These are phyloP conservation scores for Fusarium verrucosum DNA, from an alignment of 2,329 filamentous ascomycete genomes.

Conservation along the genomic window DNA sequence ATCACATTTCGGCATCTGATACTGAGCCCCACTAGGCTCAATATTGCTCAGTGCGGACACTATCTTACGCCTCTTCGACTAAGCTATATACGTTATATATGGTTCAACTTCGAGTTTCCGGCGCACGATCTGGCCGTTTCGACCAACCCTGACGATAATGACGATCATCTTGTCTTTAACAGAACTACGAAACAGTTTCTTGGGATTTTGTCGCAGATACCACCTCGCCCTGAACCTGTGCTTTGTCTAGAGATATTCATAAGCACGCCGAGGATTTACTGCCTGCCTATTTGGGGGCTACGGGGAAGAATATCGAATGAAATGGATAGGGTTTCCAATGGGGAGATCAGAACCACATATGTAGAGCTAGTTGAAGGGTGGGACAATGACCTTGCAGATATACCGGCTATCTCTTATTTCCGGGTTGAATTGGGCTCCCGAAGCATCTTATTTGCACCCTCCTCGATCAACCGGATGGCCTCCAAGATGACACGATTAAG, in stretches of 20 bases:
- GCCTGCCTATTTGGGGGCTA: not conserved
- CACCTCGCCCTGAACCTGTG: not conserved
- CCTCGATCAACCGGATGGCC: not conserved
- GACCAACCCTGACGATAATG: not conserved
- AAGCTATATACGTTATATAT: slow-evolving; percentile 2
- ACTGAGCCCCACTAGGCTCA: not conserved
- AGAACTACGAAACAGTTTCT: not conserved
- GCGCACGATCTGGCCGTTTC: slow-evolving; percentile 3
- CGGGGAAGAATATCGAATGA: not conserved
- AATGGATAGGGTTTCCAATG: not conserved
- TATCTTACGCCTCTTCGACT: not conserved
- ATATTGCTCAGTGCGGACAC: not conserved
- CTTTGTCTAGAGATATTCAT: slow-evolving; percentile 4
- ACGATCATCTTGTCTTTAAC: slow-evolving; percentile 1
- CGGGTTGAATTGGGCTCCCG: slow-evolving; percentile 1
- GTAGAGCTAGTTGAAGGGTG: not conserved
- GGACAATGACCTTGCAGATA: not conserved
- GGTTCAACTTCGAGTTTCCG: slow-evolving; percentile 13
- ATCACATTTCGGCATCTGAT: slow-evolving; percentile 4
- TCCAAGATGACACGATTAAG: slow-evolving; percentile 8
- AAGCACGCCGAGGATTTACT: slow-evolving; percentile 2
- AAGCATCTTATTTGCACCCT: slow-evolving; percentile 10
- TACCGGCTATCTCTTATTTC: slow-evolving; percentile 3
- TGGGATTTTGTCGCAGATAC: not conserved
- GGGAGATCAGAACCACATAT: not conserved